Evolutionary conservation across 352 stramenopile genomes (phyloP).

Genomic region (Phytophthora pisi): DNA sequence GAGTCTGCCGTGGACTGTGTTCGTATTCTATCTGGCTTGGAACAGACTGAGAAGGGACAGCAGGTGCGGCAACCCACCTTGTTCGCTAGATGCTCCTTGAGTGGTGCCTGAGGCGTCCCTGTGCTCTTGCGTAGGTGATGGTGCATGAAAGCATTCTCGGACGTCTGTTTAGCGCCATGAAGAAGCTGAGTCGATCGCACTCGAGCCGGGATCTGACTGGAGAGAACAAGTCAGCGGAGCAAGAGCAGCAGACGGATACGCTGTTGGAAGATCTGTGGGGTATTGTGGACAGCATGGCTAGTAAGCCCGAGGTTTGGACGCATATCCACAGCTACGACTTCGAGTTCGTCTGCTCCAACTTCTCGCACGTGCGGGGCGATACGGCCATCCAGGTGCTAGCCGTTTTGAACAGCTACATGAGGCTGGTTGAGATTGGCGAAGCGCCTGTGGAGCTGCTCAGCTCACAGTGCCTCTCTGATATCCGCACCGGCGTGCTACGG

Average conservation of each 20-base stretch:
- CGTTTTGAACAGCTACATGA: slow-evolving; percentile 66
- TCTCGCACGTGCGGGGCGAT: slow-evolving; percentile 42
- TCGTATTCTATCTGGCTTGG: slow-evolving; percentile 50
- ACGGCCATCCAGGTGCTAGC: slow-evolving; percentile 49
- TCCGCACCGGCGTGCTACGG: slow-evolving; percentile 61
- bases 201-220: slow-evolving; percentile 21
- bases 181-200: slow-evolving; percentile 41
- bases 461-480: slow-evolving; percentile 58
- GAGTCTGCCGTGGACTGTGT: slow-evolving; percentile 60
- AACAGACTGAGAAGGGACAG: slow-evolving; percentile 51
- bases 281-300: slow-evolving; percentile 51
- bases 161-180: slow-evolving; percentile 56
- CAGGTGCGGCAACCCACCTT: slow-evolving; percentile 33
- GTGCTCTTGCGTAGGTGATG: slow-evolving; percentile 45
- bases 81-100: slow-evolving; percentile 27
- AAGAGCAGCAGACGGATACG: slow-evolving; percentile 26
- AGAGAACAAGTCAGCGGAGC: slow-evolving; percentile 28
- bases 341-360: slow-evolving; percentile 69
- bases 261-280: slow-evolving; percentile 50
- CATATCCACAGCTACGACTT: slow-evolving; percentile 60
- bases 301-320: slow-evolving; percentile 46
- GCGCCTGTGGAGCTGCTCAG: slow-evolving; percentile 56
- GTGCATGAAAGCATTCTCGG: slow-evolving; percentile 48
- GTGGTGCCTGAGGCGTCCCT: slow-evolving; percentile 26
- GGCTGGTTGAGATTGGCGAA: slow-evolving; percentile 48